Conservation (phyloP, 306 rosid species). For the Fragaria nilgerrensis region DNA sequence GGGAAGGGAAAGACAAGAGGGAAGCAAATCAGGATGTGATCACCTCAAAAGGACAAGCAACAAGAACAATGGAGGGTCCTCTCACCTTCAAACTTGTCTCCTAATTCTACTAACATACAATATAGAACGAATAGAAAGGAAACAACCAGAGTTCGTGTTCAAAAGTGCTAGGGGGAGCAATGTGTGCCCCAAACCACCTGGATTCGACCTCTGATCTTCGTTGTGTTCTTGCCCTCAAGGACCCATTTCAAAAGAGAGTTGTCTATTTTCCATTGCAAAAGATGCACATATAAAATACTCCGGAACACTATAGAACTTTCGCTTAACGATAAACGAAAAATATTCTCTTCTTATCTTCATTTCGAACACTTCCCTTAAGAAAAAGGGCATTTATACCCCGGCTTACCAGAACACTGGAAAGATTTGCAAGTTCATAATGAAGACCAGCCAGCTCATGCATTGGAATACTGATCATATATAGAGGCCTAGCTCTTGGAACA, state of each 20-base stretch:
- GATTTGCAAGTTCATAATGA: not conserved
- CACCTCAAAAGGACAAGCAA: slow-evolving; percentile 22
- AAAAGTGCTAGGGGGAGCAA: slow-evolving; percentile 27
- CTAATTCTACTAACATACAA: slow-evolving; percentile 12
- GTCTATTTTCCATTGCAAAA: slow-evolving; percentile 27
- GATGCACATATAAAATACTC: not conserved
- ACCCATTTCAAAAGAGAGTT: slow-evolving; percentile 21
- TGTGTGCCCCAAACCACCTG: slow-evolving; percentile 25
- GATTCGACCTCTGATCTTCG: slow-evolving; percentile 21
- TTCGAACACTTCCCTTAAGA: not conserved
- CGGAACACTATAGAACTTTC: not conserved
- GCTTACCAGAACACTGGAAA: not conserved
- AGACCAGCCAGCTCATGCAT: slow-evolving; percentile 10
- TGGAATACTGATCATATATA: slow-evolving; percentile 1
- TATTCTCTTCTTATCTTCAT: not conserved
- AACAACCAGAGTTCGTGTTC: slow-evolving; percentile 38
- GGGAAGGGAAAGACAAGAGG: slow-evolving; percentile 23
- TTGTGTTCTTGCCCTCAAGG: slow-evolving; percentile 38
- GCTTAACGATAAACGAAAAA: not conserved
- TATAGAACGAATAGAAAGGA: slow-evolving; percentile 32
- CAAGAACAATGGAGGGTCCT: slow-evolving; percentile 45
- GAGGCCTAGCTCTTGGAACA: not conserved
- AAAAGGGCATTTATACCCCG: not conserved
- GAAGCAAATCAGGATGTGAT: slow-evolving; percentile 23
- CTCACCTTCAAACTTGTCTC: slow-evolving; percentile 29